A percentile compares a stretch with the other conserved stretches of the same genome.
Conservation (phyloP, 176 grass and related monocot genomes). For the Rhipidocladum racemiflorum region DNA sequence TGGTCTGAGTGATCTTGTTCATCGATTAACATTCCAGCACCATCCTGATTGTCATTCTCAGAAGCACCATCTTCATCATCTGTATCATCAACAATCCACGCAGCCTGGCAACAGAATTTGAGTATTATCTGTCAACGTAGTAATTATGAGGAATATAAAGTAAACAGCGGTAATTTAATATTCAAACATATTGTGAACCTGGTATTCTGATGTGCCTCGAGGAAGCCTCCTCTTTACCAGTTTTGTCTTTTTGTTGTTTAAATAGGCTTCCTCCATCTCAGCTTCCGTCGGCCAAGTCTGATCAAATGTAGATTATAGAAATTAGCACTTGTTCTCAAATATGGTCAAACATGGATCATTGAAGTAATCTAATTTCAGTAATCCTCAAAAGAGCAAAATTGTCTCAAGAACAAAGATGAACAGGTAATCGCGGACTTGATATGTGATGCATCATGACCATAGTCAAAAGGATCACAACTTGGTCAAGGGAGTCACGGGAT, state of each 20-base stretch:
- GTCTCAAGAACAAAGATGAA: slow-evolving; percentile 1
- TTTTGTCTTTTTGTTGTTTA: slow-evolving; percentile 64
- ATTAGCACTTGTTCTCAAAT: background rate
- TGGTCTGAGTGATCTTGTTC: slow-evolving; percentile 38
- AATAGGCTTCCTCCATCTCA: slow-evolving; percentile 24
- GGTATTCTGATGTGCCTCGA: slow-evolving; percentile 88
- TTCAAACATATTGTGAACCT: slow-evolving; percentile 47
- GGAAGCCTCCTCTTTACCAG: slow-evolving; percentile 77
- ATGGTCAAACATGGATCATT: background rate
- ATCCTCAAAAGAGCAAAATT: background rate
- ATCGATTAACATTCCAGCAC: slow-evolving; percentile 75
- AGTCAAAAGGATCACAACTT: too few species aligned
- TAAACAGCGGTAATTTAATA: background rate
- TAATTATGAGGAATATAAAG: slow-evolving; percentile 10
- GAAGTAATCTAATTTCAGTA: background rate
- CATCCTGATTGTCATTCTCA: slow-evolving; percentile 50
- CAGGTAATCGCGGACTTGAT: background rate
- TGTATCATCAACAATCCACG: slow-evolving; percentile 87
- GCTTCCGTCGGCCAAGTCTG: slow-evolving; percentile 88
- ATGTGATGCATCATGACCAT: background rate
- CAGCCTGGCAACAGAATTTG: slow-evolving; percentile 55
- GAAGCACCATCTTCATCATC: slow-evolving; percentile 64
- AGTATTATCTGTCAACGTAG: slow-evolving; percentile 13
- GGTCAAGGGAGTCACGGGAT: background rate
- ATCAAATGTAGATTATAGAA: slow-evolving; percentile 41